These are phyloP conservation scores for Phlyctochytrium bullatum DNA, from an alignment of 192 early-diverging fungal species.

Conservation along the genomic window DNA sequence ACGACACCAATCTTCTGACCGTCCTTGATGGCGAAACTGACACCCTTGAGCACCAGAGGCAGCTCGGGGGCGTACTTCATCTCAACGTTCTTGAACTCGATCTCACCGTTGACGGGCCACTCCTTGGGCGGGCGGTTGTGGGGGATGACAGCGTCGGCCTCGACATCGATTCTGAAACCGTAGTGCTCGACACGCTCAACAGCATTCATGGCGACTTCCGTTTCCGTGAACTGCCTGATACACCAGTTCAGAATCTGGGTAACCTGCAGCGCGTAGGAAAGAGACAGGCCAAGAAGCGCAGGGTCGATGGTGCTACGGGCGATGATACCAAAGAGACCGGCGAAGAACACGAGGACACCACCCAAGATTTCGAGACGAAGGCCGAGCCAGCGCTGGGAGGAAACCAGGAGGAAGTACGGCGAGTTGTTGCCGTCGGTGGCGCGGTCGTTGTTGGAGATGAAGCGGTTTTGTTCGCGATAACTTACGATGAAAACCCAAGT, in stretches of 20 bases:
- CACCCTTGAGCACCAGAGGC: slow-evolving; percentile 44
- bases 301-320: slow-evolving; percentile 45
- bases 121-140: slow-evolving; percentile 28
- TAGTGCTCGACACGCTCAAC: slow-evolving; percentile 57
- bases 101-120: slow-evolving; percentile 50
- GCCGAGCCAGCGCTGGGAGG: slow-evolving; percentile 67
- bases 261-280: slow-evolving; percentile 73
- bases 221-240: slow-evolving; percentile 72
- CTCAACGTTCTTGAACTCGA: slow-evolving; percentile 40
- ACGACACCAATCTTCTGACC: slow-evolving; percentile 52
- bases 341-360: slow-evolving; percentile 71
- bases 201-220: slow-evolving; percentile 58
- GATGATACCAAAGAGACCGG: slow-evolving; percentile 70
- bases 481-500: no score
- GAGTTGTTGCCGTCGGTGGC: slow-evolving; percentile 73
- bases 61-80: slow-evolving; percentile 48
- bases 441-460: slow-evolving; percentile 64
- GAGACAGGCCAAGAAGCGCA: slow-evolving; percentile 71
- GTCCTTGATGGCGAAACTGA: slow-evolving; percentile 35
- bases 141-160: slow-evolving; percentile 34
- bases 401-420: slow-evolving; percentile 72
- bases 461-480: slow-evolving; percentile 75
- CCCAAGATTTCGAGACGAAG: slow-evolving; percentile 81
- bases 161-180: slow-evolving; percentile 37
- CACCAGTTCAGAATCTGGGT: slow-evolving; percentile 78